A percentile compares a stretch with the other conserved stretches of the same genome.
Conservation (phyloP, 192 early-diverging fungal species). For the Podila epigama region DNA sequence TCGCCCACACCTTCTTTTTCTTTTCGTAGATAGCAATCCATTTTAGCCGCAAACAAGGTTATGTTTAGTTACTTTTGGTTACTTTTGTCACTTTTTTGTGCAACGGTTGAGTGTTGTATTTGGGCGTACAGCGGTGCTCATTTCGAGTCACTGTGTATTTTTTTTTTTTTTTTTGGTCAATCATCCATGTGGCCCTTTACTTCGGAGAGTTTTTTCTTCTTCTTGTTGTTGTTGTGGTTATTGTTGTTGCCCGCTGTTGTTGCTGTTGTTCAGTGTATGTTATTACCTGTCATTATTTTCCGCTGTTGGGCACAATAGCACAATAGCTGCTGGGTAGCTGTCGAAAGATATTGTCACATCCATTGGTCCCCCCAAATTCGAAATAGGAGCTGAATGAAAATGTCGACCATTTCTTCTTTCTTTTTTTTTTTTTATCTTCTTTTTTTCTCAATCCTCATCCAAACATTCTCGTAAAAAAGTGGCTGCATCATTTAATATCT, state of each 20-base stretch:
- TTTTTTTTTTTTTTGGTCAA: no score
- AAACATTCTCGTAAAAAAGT: background rate
- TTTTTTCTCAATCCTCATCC: slow-evolving; percentile 1
- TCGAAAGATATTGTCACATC: background rate
- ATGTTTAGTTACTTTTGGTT: no score
- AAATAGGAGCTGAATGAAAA: background rate
- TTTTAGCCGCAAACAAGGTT: no score
- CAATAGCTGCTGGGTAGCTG: background rate
- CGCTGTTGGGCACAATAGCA: no score
- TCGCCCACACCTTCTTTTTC: background rate
- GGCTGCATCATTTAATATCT: background rate
- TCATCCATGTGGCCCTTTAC: no score
- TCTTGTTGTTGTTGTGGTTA: background rate
- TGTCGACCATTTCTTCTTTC: background rate
- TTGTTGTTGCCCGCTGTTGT: no score
- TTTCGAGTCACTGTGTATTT: background rate
- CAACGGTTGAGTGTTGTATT: background rate
- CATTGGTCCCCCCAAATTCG: background rate
- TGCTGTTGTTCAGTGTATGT: no score
- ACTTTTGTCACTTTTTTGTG: no score
- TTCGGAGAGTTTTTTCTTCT: background rate
- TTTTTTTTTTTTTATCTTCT: background rate
- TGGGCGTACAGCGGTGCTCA: background rate
- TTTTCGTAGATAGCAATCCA: no score
- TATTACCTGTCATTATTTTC: no score